Evolutionary conservation across 371 early-diverging fungal species (phyloP).

Genomic region (Catenaria anguillulae): DNA sequence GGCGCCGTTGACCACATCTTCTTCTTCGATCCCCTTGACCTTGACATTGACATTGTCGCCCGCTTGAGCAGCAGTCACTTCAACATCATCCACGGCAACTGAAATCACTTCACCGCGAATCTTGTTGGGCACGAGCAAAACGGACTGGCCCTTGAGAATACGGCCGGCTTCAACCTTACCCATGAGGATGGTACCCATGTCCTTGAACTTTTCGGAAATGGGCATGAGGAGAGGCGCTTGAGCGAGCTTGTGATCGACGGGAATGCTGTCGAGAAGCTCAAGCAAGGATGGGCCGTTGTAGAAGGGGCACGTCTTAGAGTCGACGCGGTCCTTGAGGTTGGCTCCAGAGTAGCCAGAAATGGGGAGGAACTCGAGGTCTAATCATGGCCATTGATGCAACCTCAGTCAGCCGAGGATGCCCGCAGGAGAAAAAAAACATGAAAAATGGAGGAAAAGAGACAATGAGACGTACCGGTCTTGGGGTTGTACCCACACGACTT

Average conservation of each 20-base stretch:
- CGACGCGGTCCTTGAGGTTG: constrained; percentile 74
- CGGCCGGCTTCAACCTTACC: constrained; percentile 93
- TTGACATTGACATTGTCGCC: constrained; percentile 89
- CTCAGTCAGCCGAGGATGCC: background rate
- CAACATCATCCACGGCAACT: constrained; percentile 70
- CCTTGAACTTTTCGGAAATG: constrained; percentile 85
- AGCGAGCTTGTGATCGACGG: constrained; percentile 63
- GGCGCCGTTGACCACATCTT: constrained; percentile 73
- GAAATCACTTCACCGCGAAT: constrained; percentile 53
- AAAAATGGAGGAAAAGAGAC: background rate
- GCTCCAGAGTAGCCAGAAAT: constrained; percentile 93
- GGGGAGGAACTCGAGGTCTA: constrained; percentile 80
- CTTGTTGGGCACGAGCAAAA: constrained; percentile 87
- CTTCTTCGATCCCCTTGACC: constrained; percentile 85
- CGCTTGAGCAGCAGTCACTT: constrained; percentile 56
- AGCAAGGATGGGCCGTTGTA: constrained; percentile 87
- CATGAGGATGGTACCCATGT: constrained; percentile 88
- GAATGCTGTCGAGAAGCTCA: constrained; percentile 65
- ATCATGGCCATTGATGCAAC: too few species aligned
- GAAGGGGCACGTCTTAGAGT: constrained; percentile 48
- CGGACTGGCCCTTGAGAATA: constrained; percentile 63
- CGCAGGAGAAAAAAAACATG: background rate
- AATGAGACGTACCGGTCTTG: constrained; percentile 47
- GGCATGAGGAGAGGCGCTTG: constrained; percentile 84
- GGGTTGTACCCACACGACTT: constrained; percentile 81